Base-by-base conservation (phyloP, 2,329 filamentous ascomycete species). In the Colletotrichum plurivorum region DNA sequence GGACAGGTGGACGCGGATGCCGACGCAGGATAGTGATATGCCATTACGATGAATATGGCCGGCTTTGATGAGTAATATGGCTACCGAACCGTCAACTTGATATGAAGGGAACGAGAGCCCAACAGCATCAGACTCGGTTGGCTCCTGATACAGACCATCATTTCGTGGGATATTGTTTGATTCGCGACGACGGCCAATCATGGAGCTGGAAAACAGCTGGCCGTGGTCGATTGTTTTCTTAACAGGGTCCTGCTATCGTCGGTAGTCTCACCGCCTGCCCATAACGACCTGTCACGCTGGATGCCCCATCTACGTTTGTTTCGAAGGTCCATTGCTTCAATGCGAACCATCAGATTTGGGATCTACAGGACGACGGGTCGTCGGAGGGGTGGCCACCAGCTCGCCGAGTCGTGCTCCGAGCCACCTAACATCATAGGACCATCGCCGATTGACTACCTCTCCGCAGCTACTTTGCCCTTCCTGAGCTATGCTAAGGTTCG, bases 161-260 rank as follows among this genome's bases (percentile, higher is more conserved):
- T 69, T 69, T 69, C 66, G 49, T 60, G 54, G 41, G 66, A 69
- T 66, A 65, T 69, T 69, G 55, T 69, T 66, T 55, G 49, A 62
- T 36, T 51, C 39, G 27, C 31, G 18, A 16, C 27, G 18, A 43
- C 27, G 16, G 41, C 66, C 62, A 69, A 69, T 66, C 43, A 69
- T 20, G 25, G 12, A 48, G 46, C 49, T 55, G 18, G 10, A 65
- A 39, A 15, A 39, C 36, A 15, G 43, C 31, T 12, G 25, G 12
- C 45, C 48, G 41, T 46, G 61, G 45, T 18, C 18, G 22, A 20
- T 16, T 69, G 45, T 66, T 69, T 66, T 66, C 66, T 59, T 60
- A 51, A 52, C 22, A 56, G 25, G 51, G 55, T 39, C 20, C 43
- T 52, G 54, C 31, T 69, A 66, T 68, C 43, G 53, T 20, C 45